Base-by-base conservation (phyloP, 1,139 yeast genomes). In the Pichia sp. region DNA sequence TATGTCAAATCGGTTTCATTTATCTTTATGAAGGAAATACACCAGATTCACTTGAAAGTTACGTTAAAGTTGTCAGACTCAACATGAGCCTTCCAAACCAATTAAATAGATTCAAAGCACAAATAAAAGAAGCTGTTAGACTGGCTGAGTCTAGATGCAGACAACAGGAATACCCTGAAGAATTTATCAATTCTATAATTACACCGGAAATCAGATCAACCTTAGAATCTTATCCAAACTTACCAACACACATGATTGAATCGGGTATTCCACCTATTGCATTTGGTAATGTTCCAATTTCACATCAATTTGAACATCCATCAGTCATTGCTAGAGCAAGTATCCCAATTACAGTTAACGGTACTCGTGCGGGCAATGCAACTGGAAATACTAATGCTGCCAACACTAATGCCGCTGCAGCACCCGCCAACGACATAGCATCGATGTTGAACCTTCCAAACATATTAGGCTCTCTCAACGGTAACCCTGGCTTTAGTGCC, bases 1-100 rank as follows among this genome's bases (percentile, higher is more conserved):
- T 67, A 54, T 60, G 70, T 21, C 58, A 72, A 46, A 47, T 68
- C 4, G 73, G 61, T 1, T 70, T 63, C 45, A 48, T 65, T 42
- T 58, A 58, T 31, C 45, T 70, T 19, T 60, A 63, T 38, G 55
- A 63, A 47, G 72, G 72, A 3, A 58, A 67, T 40, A 61, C 69
- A 0, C 50, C 61, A 10, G 60, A 59, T 17, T 57, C 71, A 11
- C 52, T 68, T n/a, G 60, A 62, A 45, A 55, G 59, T 19, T 70
- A 69, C 47, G 67, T 62, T 17, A 58, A 55, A 46, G 67, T 71
- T 1, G 58, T 68, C 8, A 54, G 58, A 42, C 44, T 62, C 0
- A 59, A 63, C 15, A 44, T 58, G 5, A 40, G 42, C 2, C 52
- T 55, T 28, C 56, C 62, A 10, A 44, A 52, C 40, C 60, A 54